Evolutionary conservation across 2,329 filamentous ascomycete genomes (phyloP).

Genomic region (Escovopsis sp.): DNA sequence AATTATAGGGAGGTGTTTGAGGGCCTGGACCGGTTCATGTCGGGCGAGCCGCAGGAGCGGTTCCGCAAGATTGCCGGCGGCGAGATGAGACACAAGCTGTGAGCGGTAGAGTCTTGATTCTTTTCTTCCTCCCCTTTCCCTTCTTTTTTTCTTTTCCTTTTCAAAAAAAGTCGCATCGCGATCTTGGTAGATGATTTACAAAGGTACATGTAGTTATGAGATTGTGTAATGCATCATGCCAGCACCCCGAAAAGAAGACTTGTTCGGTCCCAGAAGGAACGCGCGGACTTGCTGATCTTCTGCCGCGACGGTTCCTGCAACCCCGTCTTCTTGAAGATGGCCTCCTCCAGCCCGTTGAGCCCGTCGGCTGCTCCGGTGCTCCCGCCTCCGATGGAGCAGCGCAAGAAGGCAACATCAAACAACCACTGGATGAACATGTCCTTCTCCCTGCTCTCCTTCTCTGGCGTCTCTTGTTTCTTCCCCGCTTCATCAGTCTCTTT

Average conservation of each 20-base stretch:
- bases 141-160: background rate
- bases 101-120: constrained; percentile 7
- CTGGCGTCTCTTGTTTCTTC: background rate
- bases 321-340: constrained; percentile 29
- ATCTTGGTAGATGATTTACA: background rate
- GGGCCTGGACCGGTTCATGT: constrained; percentile 66
- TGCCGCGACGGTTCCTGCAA: constrained; percentile 34
- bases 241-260: constrained; percentile 70
- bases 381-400: constrained; percentile 26
- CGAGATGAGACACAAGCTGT: constrained; percentile 91
- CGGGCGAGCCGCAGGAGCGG: constrained; percentile 73
- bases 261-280: constrained; percentile 73
- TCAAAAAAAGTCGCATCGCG: constrained; percentile 2
- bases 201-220: background rate
- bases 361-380: constrained; percentile 11
- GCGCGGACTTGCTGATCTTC: constrained; percentile 46
- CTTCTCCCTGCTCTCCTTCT: constrained; percentile 7
- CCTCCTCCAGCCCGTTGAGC: constrained; percentile 31
- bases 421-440: constrained; percentile 46
- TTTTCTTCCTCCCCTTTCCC: too few relatives aligned
- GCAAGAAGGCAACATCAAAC: constrained; percentile 42
- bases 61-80: constrained; percentile 74
- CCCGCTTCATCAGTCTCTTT: constrained; percentile 4
- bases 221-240: constrained; percentile 18
- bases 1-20: constrained; percentile 76